phyloP scores from a whole-genome alignment of 169 alveolate species.

The Eimeria praecox region DNA sequence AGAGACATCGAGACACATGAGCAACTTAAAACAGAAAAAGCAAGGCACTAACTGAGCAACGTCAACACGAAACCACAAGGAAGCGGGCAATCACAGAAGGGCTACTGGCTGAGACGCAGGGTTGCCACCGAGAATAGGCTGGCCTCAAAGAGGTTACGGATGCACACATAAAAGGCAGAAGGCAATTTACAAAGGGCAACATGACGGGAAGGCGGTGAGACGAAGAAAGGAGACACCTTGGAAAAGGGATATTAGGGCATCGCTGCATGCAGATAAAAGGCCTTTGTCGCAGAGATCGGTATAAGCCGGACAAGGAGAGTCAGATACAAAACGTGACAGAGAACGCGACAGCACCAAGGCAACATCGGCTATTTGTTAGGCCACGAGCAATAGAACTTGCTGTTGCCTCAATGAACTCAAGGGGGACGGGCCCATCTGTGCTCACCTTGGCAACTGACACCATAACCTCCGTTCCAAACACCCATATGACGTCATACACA shows the following conservation, averaged over 20 bases:
- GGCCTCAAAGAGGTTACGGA: neutral
- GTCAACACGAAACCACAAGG: neutral
- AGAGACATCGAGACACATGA: neutral
- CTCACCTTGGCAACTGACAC: slow-evolving; percentile 94
- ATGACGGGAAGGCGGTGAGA: neutral
- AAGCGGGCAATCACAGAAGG: neutral
- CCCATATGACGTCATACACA: slow-evolving; percentile 97
- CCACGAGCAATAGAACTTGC: neutral
- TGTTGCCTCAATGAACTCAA: neutral
- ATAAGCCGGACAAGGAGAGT: neutral
- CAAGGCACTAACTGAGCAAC: too few species aligned
- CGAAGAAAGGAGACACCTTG: neutral
- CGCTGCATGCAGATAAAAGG: neutral
- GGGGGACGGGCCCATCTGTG: neutral
- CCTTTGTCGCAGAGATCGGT: neutral
- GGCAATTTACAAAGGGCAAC: neutral
- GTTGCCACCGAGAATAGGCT: neutral
- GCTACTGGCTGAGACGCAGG: neutral
- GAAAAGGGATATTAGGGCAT: neutral
- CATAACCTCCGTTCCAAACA: slow-evolving; percentile 97
- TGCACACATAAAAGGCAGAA: neutral
- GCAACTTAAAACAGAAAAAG: too few species aligned
- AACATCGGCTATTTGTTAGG: slow-evolving; percentile 5
- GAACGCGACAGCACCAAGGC: neutral
- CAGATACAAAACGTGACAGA: neutral